Conservation (phyloP, 768 basidiomycete species). For the Trichaptum fuscoviolaceum region DNA sequence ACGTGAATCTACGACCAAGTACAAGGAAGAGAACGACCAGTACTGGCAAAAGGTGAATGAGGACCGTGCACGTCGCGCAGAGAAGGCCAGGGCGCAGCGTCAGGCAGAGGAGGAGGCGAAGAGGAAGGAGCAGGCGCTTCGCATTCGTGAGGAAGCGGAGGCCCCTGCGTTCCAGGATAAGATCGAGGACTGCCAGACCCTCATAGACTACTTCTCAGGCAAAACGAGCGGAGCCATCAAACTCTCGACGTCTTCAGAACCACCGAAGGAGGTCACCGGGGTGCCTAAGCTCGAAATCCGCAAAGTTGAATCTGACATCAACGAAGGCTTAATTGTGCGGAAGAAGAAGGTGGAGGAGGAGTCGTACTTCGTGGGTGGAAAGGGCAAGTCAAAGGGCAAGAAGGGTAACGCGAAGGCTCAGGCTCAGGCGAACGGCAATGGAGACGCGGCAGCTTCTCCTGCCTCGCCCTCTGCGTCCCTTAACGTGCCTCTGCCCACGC, state of each 20-base stretch:
- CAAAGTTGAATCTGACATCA: conserved; percentile 65
- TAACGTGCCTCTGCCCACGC: conserved; percentile 79
- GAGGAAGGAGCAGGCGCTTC: conserved; percentile 72
- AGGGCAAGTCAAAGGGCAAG: conserved; percentile 60
- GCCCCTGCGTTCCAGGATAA: conserved; percentile 85
- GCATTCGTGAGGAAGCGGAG: conserved; percentile 85
- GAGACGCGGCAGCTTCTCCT: conserved; percentile 16
- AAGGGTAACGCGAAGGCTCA: conserved; percentile 29
- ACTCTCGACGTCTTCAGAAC: conserved; percentile 28
- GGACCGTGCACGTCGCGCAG: conserved; percentile 79
- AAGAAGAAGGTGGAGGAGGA: conserved; percentile 95
- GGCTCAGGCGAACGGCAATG: conserved; percentile 19
- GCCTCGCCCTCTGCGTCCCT: conserved; percentile 31
- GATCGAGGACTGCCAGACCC: conserved; percentile 94
- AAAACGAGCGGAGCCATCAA: conserved; percentile 45
- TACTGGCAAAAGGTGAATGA: conserved; percentile 84
- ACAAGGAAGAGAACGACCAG: conserved; percentile 78
- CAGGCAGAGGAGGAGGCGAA: conserved; percentile 74
- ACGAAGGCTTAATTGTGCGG: conserved; percentile 62
- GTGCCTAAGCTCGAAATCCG: conserved; percentile 82
- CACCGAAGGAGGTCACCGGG: conserved; percentile 38
- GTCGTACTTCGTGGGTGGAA: conserved; percentile 65
- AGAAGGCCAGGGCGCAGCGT: conserved; percentile 68
- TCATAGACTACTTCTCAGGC: conserved; percentile 80
- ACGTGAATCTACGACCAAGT: conserved; percentile 63